Evolutionary conservation across 2,329 filamentous ascomycete genomes (phyloP).

Genomic region (Penicillium sp.): DNA sequence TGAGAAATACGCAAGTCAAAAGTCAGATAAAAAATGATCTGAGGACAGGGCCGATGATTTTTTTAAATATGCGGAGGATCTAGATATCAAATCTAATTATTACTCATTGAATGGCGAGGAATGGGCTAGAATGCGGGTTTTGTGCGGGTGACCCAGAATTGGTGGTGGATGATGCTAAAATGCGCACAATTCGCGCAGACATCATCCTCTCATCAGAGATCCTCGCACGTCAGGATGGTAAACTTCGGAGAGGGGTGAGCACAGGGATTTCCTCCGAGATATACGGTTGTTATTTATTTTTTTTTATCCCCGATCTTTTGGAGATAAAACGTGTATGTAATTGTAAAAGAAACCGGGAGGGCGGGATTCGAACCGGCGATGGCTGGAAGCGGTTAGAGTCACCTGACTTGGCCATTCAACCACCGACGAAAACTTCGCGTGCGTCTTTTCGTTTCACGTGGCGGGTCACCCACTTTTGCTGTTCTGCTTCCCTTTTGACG

Average conservation of each 20-base stretch:
- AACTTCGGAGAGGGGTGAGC: background rate
- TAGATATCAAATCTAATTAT: constrained; percentile 7
- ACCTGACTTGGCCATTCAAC: constrained; percentile 10
- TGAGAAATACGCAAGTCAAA: background rate
- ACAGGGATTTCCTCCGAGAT: background rate
- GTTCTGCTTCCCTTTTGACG: background rate
- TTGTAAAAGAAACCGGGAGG: background rate
- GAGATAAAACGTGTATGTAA: background rate
- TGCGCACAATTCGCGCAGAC: constrained; percentile 44
- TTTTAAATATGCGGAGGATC: constrained; percentile 1
- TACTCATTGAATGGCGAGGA: constrained; percentile 9
- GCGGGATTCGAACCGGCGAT: constrained; percentile 9
- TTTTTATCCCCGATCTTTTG: too few relatives aligned
- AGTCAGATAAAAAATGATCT: background rate
- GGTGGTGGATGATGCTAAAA: constrained; percentile 24
- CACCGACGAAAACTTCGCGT: constrained; percentile 5
- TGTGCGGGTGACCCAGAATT: constrained; percentile 31
- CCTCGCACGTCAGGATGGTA: background rate
- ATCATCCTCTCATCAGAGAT: background rate
- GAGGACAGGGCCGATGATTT: background rate
- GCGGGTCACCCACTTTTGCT: background rate
- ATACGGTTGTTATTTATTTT: too few relatives aligned
- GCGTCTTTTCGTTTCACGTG: background rate
- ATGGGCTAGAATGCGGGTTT: constrained; percentile 35
- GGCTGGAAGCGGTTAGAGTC: background rate